Conservation (phyloP, 192 early-diverging fungal species). For the Mortierella hygrophila region DNA sequence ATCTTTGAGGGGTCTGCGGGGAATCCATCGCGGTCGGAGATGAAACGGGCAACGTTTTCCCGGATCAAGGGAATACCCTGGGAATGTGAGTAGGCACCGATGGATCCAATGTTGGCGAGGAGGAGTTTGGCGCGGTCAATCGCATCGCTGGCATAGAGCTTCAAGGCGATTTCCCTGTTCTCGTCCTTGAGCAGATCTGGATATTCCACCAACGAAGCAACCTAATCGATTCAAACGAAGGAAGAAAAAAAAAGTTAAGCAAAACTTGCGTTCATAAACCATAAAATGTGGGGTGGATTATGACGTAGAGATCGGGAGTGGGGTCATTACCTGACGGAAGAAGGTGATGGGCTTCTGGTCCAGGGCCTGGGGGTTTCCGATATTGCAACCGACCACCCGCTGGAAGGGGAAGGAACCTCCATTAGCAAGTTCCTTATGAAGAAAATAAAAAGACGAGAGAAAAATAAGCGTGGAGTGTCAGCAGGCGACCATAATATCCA, state of each 20-base stretch:
- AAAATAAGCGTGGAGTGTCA: not conserved
- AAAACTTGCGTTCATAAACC: not conserved
- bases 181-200: conserved; percentile 79
- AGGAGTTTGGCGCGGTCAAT: conserved; percentile 86
- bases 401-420: conserved; percentile 35
- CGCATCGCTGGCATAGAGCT: conserved; percentile 88
- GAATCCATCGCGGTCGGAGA: conserved; percentile 92
- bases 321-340: conserved; percentile 85
- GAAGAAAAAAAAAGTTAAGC: not conserved
- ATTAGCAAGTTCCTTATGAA: conserved; percentile 53
- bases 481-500: not conserved
- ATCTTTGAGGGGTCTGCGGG: conserved; percentile 88
- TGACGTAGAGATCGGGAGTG: not conserved
- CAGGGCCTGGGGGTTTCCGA: conserved; percentile 60
- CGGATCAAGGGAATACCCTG: conserved; percentile 90
- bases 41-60: conserved; percentile 89
- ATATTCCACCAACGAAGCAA: conserved; percentile 92
- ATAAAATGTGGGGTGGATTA: not conserved
- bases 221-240: conserved; percentile 58
- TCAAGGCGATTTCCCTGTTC: conserved; percentile 63
- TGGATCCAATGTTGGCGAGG: conserved; percentile 74
- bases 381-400: conserved; percentile 59
- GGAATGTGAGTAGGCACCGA: conserved; percentile 96
- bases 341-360: conserved; percentile 91
- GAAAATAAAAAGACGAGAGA: conserved; percentile 1